Conservation (phyloP, 148 eudicot genomes). For the Nyssa sinensis region DNA sequence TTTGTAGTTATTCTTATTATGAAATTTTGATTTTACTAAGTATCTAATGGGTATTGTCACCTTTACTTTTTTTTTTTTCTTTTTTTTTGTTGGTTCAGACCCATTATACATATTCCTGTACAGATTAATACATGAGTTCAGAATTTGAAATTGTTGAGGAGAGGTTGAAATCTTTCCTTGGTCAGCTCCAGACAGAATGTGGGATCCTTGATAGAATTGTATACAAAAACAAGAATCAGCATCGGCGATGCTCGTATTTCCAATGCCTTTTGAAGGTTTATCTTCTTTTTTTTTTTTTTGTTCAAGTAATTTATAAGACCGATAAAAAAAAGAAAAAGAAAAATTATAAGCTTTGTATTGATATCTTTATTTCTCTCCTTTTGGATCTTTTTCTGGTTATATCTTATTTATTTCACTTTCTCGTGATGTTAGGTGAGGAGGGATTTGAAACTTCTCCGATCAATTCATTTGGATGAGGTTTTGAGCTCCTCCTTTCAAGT, state of each 20-base stretch:
- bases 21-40: no score
- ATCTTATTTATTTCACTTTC: background rate
- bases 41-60: background rate
- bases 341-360: no score
- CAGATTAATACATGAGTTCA: constrained; percentile 33
- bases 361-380: background rate
- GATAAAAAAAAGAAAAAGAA: no score
- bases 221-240: constrained; percentile 94
- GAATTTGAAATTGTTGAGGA: constrained; percentile 54
- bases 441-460: constrained; percentile 69
- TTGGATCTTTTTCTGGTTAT: background rate
- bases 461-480: constrained; percentile 58
- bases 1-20: no score
- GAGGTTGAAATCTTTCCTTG: constrained; percentile 59
- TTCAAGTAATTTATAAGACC: no score
- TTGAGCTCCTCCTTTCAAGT: constrained; percentile 64
- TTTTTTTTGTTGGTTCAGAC: constrained; percentile 1
- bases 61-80: background rate
- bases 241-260: constrained; percentile 76
- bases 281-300: no score
- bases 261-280: constrained; percentile 80
- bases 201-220: constrained; percentile 77
- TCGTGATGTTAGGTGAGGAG: constrained; percentile 65
- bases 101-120: background rate
- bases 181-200: constrained; percentile 65